phyloP scores from a whole-genome alignment of 1,139 yeast genomes.

The Meyerozyma smithsonii region DNA sequence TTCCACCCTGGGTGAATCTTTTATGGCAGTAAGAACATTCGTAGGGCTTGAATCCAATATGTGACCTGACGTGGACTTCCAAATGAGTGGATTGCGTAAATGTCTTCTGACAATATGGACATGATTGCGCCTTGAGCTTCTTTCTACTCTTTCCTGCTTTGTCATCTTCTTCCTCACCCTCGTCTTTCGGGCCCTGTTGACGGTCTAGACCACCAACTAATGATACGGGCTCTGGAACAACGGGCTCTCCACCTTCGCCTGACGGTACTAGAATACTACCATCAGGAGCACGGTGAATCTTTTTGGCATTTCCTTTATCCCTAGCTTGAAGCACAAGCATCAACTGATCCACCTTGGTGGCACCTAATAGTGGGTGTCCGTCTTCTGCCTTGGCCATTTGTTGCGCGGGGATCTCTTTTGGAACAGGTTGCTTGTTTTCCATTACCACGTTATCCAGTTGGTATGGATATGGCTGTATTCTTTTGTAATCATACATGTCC shows the following conservation, averaged over 20 bases:
- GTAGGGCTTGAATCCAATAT: slow-evolving; percentile 74
- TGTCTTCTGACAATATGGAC: slow-evolving; percentile 63
- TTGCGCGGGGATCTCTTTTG: slow-evolving; percentile 34
- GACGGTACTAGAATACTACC: slow-evolving; percentile 48
- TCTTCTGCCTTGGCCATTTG: slow-evolving; percentile 47
- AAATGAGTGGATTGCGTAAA: slow-evolving; percentile 75
- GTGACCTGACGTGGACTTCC: slow-evolving; percentile 75
- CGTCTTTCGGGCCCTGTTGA: slow-evolving; percentile 34
- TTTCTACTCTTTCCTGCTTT: slow-evolving; percentile 14
- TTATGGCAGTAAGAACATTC: slow-evolving; percentile 77
- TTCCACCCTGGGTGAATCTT: slow-evolving; percentile 88
- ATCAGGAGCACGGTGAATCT: slow-evolving; percentile 58
- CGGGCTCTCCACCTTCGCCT: slow-evolving; percentile 12
- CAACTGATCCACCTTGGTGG: slow-evolving; percentile 82
- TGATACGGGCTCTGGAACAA: slow-evolving; percentile 57
- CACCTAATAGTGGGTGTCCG: slow-evolving; percentile 70
- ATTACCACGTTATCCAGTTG: neutral
- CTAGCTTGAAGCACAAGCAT: slow-evolving; percentile 89
- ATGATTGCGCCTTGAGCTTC: slow-evolving; percentile 53
- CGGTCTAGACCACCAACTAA: slow-evolving; percentile 83
- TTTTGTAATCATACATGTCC: neutral
- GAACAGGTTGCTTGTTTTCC: slow-evolving; percentile 2
- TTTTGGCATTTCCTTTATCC: slow-evolving; percentile 62
- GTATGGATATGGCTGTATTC: neutral
- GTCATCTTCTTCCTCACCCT: slow-evolving; percentile 17